These are phyloP conservation scores for Candida glucosophila DNA, from an alignment of 1,139 yeast genomes.

Conservation along the genomic window DNA sequence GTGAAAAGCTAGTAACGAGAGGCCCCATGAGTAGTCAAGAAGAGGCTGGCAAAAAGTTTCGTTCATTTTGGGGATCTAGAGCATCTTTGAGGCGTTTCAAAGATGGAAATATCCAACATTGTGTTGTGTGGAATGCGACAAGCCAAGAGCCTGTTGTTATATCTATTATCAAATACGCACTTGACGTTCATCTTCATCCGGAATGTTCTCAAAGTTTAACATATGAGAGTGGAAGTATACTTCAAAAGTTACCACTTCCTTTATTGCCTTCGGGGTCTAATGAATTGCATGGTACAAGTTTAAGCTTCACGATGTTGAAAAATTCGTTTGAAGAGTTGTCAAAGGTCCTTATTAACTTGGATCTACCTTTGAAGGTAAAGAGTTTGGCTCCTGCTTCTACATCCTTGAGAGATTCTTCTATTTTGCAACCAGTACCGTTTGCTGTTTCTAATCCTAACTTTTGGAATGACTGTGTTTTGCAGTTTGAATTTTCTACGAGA, in stretches of 20 bases:
- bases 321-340: slow-evolving; percentile 61
- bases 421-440: slow-evolving; percentile 76
- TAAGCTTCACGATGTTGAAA: slow-evolving; percentile 48
- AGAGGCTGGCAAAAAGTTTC: slow-evolving; percentile 55
- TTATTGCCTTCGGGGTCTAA: slow-evolving; percentile 46
- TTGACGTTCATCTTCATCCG: slow-evolving; percentile 54
- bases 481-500: slow-evolving; percentile 80
- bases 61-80: slow-evolving; percentile 82
- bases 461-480: slow-evolving; percentile 71
- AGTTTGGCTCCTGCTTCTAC: slow-evolving; percentile 66
- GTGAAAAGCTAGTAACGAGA: slow-evolving; percentile 73
- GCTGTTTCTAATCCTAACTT: slow-evolving; percentile 72
- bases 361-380: slow-evolving; percentile 66
- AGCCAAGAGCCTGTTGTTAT: slow-evolving; percentile 57
- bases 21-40: slow-evolving; percentile 69
- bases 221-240: slow-evolving; percentile 36
- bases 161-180: slow-evolving; percentile 54
- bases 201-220: slow-evolving; percentile 33
- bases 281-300: slow-evolving; percentile 42
- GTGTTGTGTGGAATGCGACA: slow-evolving; percentile 77
- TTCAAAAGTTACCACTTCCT: slow-evolving; percentile 50
- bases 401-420: slow-evolving; percentile 64
- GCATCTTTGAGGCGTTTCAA: slow-evolving; percentile 84
- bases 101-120: slow-evolving; percentile 82
- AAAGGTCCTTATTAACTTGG: slow-evolving; percentile 42